Evolutionary conservation across 176 grass and related monocot species (phyloP).

Genomic region (Carex littledalei): DNA sequence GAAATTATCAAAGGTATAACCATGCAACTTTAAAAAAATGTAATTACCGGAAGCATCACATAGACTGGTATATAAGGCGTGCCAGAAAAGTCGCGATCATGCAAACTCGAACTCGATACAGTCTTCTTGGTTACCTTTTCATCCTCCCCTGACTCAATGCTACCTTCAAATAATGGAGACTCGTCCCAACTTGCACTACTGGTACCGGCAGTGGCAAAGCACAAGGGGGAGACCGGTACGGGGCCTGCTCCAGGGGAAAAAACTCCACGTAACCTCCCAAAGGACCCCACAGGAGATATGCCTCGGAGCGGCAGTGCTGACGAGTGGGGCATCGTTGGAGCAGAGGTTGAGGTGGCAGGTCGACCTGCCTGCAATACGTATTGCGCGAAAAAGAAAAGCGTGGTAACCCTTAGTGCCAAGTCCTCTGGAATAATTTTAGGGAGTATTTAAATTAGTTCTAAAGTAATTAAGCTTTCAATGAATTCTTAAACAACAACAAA

Average conservation of each 20-base stretch:
- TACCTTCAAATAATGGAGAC: constrained; percentile 32
- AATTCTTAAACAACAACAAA: not conserved
- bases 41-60: constrained; percentile 79
- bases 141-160: constrained; percentile 37
- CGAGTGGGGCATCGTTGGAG: constrained; percentile 12
- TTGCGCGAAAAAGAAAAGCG: constrained; percentile 14
- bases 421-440: constrained; percentile 4
- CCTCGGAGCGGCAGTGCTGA: constrained; percentile 35
- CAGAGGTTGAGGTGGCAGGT: constrained; percentile 29
- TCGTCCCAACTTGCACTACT: constrained; percentile 16
- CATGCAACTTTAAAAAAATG: not conserved
- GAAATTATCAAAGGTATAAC: not conserved
- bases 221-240: not conserved
- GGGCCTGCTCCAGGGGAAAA: not conserved
- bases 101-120: constrained; percentile 30
- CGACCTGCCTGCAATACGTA: not conserved
- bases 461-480: not conserved
- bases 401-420: constrained; percentile 11
- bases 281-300: constrained; percentile 39
- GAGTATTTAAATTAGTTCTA: not conserved
- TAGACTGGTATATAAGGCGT: constrained; percentile 79
- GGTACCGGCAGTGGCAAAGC: constrained; percentile 2
- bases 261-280: not conserved
- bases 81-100: constrained; percentile 72
- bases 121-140: constrained; percentile 31